These are phyloP conservation scores for Thymus quinquecostatus DNA, from an alignment of 257 asterid species.

Conservation along the genomic window DNA sequence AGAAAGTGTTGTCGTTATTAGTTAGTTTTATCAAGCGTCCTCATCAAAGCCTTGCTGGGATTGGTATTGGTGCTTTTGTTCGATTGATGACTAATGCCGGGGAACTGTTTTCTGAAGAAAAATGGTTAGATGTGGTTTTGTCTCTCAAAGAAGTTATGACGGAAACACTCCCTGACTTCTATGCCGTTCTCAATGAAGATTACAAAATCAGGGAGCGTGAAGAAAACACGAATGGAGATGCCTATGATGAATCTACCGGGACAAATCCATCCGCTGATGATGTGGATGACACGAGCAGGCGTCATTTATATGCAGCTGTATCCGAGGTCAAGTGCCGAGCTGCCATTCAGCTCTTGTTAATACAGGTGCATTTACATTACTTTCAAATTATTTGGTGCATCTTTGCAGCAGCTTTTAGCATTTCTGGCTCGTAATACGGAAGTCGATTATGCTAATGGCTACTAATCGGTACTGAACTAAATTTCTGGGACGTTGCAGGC, in stretches of 20 bases:
- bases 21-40: conserved; percentile 95
- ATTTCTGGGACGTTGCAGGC: conserved; percentile 70
- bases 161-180: conserved; percentile 87
- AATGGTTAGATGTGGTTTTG: conserved; percentile 89
- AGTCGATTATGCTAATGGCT: neutral
- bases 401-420: conserved; percentile 2
- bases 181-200: conserved; percentile 68
- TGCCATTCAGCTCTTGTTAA: conserved; percentile 86
- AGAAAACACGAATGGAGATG: conserved; percentile 52
- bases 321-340: conserved; percentile 88
- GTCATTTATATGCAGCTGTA: conserved; percentile 58
- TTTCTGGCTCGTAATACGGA: neutral
- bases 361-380: conserved; percentile 66
- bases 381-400: conserved; percentile 12
- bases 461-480: neutral
- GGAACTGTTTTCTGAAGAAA: conserved; percentile 83
- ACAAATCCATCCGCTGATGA: conserved; percentile 52
- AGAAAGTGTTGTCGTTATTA: conserved; percentile 72
- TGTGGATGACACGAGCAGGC: conserved; percentile 56
- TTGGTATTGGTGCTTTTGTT: conserved; percentile 99
- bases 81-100: conserved; percentile 98
- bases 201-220: conserved; percentile 48
- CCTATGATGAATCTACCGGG: conserved; percentile 59
- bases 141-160: conserved; percentile 78
- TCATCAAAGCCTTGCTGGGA: conserved; percentile 96